phyloP scores from a whole-genome alignment of 176 grass and related monocot species.

The Oryza meyeriana region DNA sequence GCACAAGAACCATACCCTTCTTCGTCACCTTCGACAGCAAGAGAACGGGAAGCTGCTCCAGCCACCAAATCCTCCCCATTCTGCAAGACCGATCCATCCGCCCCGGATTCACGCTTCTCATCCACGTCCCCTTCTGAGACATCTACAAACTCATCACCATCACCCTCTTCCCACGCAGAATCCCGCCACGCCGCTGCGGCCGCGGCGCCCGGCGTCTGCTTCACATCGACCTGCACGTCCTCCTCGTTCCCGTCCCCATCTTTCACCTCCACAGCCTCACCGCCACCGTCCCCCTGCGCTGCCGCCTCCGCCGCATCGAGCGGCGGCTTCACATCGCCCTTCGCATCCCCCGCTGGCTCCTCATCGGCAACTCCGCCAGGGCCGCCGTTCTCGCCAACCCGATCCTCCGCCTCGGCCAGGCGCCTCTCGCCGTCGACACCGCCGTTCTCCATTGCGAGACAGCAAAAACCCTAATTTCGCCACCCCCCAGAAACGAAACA shows the following conservation, averaged over 20 bases:
- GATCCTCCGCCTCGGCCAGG: constrained; percentile 19
- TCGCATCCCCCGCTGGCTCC: not conserved
- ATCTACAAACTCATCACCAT: constrained; percentile 1
- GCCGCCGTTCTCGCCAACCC: not conserved
- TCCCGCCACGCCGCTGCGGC: not conserved
- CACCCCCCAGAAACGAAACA: constrained; percentile 8
- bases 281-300: not conserved
- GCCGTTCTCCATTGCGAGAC: constrained; percentile 35
- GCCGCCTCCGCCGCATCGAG: constrained; percentile 8
- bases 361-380: constrained; percentile 33
- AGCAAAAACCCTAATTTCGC: constrained; percentile 32
- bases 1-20: not conserved
- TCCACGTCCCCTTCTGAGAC: not conserved
- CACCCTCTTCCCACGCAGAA: not conserved
- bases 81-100: not conserved
- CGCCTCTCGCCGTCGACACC: not conserved
- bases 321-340: constrained; percentile 11
- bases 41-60: not conserved
- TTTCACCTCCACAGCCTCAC: not conserved
- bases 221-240: not conserved
- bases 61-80: not conserved
- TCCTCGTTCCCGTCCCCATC: constrained; percentile 9
- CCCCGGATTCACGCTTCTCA: not conserved
- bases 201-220: not conserved
- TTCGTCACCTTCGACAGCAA: not conserved